Base-by-base conservation (phyloP, 2,329 filamentous ascomycete species). In the Coniochaeta ligniaria region DNA sequence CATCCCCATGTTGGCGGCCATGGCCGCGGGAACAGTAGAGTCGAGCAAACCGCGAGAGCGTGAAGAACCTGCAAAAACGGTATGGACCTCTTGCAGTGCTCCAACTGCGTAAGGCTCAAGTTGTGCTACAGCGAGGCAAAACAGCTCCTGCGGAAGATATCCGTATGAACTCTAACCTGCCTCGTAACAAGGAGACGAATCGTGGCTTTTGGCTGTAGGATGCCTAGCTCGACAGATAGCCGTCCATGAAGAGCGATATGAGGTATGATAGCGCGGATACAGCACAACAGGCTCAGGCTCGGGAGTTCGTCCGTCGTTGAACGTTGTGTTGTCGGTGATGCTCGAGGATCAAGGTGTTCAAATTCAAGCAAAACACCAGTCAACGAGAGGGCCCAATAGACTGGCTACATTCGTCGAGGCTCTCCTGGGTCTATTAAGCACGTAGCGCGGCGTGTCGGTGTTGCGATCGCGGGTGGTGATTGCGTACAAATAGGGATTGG, bases 1-100 rank as follows among this genome's bases (percentile, higher is more conserved):
- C 80, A 85, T 83, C 68, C 83, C 82, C 74, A 85, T 80, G 66
- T 83, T 84, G 70, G 79, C 82, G 75, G 83, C 82, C 83, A 86
- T 85, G 73, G 79, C 80, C 76, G 78, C 78, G 66, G 63, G 62
- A 38, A 58, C 61, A 17, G 61, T 61, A 59, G 61, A 56, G 56
- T 52, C 26, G 52, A 60, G 65, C 62, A 66, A 56, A 56, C 61
- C 41, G 57, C 59, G 50, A 43, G 36, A 54, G 8, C 47, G 28
- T 38, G 7, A 38, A 36, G 3, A 7, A 24, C 26, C 45, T 28
- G 45, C 12, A 43, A 14, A 45, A 54, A 47, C 26, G 52, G 7
- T 12, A 31, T 60, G 60, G 7, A 6, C n/a, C 41, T 12, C 41
- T 45, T 24, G 20, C 22, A 26, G 20, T 26, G 3, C 20, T 26